Base-by-base conservation (phyloP, 1,284 basidiomycete genomes). In the Leccinum pachyderme region DNA sequence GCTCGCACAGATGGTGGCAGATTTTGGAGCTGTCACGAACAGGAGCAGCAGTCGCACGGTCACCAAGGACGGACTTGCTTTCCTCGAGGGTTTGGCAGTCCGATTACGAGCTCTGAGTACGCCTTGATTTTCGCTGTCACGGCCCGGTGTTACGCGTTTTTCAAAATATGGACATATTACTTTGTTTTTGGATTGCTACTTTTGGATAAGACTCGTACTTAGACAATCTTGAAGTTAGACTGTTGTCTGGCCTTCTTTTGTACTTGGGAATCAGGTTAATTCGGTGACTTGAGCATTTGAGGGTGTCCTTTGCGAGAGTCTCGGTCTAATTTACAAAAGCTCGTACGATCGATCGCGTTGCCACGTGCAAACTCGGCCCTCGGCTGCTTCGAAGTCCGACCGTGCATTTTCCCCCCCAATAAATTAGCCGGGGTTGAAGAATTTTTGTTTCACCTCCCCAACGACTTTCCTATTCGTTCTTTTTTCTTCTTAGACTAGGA, bases 31-130 rank as follows among this genome's bases (percentile, higher is more conserved):
- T 52, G 79, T 86, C 51, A 88, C 83, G 31, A 82, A 87, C 65
- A 77, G 78, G 65, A 83, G 80, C 61, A 82, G 75, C 52, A 81
- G 84, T 35, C 76, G 84, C 59, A 87, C 82, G 49, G 74, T 89
- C 49, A 89, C 86, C 27, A 89, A 89, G 80, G 86, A 89, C 61
- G 87, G 87, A 41, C 79, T 89, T 63, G 79, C 77, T 5, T 90
- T 90, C 68, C 71, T 90, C 54, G 81, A 84, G 52, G 81, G 80
- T 44, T 65, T 89, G 39, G 78, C 81, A 7, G 74, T 72, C 48
- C 74, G 82, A 56, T 66, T 89, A 58, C 73, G 72, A 59, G 71
- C 51, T 9, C 33, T 73, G 51, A 51, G 49, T 29, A 65, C 51
- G 66, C 18, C 24, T 29, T 31, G 7, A 15, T 33, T 53, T 24